Base-by-base conservation (phyloP, 805 yeast species). In the Teunomyces atbi region DNA sequence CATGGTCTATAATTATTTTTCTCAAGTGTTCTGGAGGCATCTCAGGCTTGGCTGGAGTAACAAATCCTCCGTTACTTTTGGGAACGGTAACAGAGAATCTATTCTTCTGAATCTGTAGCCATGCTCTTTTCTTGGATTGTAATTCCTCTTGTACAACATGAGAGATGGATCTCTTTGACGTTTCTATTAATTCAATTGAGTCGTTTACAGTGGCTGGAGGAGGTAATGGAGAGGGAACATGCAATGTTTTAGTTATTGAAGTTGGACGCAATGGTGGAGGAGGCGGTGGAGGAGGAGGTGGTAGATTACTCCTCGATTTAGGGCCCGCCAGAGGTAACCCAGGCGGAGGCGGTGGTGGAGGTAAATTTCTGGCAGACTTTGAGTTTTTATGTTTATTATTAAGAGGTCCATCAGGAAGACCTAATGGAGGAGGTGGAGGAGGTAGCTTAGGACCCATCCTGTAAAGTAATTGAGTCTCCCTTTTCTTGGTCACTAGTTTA, bases 1-100 rank as follows among this genome's bases (percentile, higher is more conserved):
- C 90, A 57, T 89, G 96, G 50, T 83, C 89, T 42, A 77, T 76
- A 60, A 92, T 81, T 48, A 90, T 86, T 61, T 88, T 89, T 37
- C 99, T 75, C 19, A 92, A 68, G 66, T 91, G 97, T 58, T 91
- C 96, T 0, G 96, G 95, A 0, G 97, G 97, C 90, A 91, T 85
- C 53, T 88, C 90, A 1, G 82, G 76, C 58, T 87, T 87, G 8
- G 76, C 76, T 0, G 86, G 75, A 41, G 77, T 81, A 8, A 82
- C 81, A 37, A 70, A 68, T 11, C 84, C 75, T 29, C 79, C 71
- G 47, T 62, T 56, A 47, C 58, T 55, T 44, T 61, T 45, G 43
- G 60, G 49, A 16, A 57, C 45, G 19, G 45, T 45, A 5, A 42
- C 33, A 15, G 73, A 65, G 60, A 75, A 84, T 48, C 86, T 67